Evolutionary conservation across 768 basidiomycete genomes (phyloP), one percentile per base, ranked within the genome.

Genomic region (Termitomyces sp.): DNA sequence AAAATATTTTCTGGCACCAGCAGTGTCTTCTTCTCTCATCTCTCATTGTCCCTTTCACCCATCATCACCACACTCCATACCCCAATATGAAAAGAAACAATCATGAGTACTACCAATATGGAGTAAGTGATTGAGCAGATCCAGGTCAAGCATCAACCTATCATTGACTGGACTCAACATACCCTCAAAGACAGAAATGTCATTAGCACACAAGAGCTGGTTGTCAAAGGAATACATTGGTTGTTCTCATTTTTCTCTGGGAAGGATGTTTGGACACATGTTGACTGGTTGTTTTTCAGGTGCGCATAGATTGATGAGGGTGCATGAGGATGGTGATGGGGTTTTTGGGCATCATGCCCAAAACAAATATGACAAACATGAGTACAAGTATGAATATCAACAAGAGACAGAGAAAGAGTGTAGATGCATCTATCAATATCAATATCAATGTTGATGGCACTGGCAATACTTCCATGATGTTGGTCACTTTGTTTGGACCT

Each of bases 181-280:
- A 79, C 86, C 63, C 86, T 96, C 63, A 97, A 98, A 62, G 95
- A 97, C 76, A 97, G 97, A 31, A 89, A 84, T 68, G 81, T 87
- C 55, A 89, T 97, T 69, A 92, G 87, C 75, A 98, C 97, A 11
- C 92, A 94, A 69, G 96, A 98, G 75, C 86, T 96, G 67, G 93
- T 97, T 49, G 86, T 98, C 70, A 98, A 98, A 76, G 96, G 98
- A 78, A 95, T 96, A 67, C 67, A 87, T 75, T 29, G 31, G 36
- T 36, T 58, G 67, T 15, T 50, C 36, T 49, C 36, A 25, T 25
- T 25, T 25, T 25, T 25, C 25, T 25, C 25, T 25, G 25, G 25
- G 25, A 25, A 25, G 25, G 25, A 25, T 25, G 25, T 25, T 25
- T 25, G 25, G 25, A 25, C 25, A 25, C 25, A 25, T 4, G 15